Conservation (phyloP, 495 filamentous ascomycete genomes). For the Aspergillus mulundensis region DNA sequence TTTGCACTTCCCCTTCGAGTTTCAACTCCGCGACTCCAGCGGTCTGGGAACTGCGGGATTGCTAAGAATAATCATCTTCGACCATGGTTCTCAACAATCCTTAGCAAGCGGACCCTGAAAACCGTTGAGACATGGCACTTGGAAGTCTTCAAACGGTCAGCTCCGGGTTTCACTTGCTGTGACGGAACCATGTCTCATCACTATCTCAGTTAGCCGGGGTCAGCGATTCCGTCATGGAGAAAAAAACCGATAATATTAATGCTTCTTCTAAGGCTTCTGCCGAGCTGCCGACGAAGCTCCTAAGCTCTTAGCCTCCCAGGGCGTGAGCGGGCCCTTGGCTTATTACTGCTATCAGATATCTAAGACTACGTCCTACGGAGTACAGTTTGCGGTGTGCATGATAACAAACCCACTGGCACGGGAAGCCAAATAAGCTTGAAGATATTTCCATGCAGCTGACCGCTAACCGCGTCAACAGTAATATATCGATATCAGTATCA, state of each 20-base stretch:
- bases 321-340: background rate
- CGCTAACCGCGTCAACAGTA: background rate
- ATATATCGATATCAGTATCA: background rate
- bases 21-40: background rate
- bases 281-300: background rate
- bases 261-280: background rate
- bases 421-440: background rate
- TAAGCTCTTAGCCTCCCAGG: background rate
- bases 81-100: conserved; percentile 21
- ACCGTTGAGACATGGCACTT: too few species aligned
- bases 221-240: background rate
- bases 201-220: too few species aligned
- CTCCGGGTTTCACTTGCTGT: background rate
- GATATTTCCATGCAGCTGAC: background rate
- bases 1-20: background rate
- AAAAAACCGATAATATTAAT: background rate
- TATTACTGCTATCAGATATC: background rate
- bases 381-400: background rate
- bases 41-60: background rate
- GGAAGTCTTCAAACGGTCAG: background rate
- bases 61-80: conserved; percentile 14
- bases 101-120: conserved; percentile 8
- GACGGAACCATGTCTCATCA: background rate
- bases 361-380: background rate
- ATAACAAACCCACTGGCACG: background rate